Evolutionary conservation across 2,329 filamentous ascomycete genomes (phyloP), one percentile per base, ranked within the genome.

Genomic region (Lasiodiplodia gonubiensis): DNA sequence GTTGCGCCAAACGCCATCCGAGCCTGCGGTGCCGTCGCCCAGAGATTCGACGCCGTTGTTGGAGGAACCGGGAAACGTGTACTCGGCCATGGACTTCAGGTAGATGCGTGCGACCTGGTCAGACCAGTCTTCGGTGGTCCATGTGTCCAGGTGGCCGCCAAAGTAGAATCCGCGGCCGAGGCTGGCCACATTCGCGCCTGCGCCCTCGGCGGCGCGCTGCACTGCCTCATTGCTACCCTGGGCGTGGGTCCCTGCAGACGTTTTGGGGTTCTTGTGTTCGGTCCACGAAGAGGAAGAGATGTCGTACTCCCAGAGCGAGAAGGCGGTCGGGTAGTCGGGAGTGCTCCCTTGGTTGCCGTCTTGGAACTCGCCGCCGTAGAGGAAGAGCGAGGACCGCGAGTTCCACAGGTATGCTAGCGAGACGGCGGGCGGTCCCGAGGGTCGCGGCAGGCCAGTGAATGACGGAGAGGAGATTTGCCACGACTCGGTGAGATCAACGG

Each of bases 121-220:
- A n/a, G 88, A 88, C 91, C 91, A 93, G 14, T 88, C 90, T 70
- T 83, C 76, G 2, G 86, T 88, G 0, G 86, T 88, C 68, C 86
- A 85, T 30, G 81, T 83, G 75, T 94, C 91, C 6, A 92, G 80
- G 76, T 93, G 91, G 0, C 91, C 91, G 30, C 90, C 91, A 77
- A 94, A 94, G 76, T 92, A 94, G 83, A 88, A 94, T 37, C 89
- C 92, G 55, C 90, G 79, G 0, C 90, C 90, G 0, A 93, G 79
- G 65, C 89, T 86, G 0, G 90, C 87, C 0, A 93, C 87, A 33
- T 88, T 90, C 16, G 92, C 78, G 0, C 90, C 90, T 12, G 91
- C 90, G 7, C 91, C 91, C 75, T 94, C 91, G 1, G 90, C 90
- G 2, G 90, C 85, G 54, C 91, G 83, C 74, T 93, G 88, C 2